These are phyloP conservation scores for Phanerochaete sordida DNA, from an alignment of 768 basidiomycete genomes.

Conservation along the genomic window DNA sequence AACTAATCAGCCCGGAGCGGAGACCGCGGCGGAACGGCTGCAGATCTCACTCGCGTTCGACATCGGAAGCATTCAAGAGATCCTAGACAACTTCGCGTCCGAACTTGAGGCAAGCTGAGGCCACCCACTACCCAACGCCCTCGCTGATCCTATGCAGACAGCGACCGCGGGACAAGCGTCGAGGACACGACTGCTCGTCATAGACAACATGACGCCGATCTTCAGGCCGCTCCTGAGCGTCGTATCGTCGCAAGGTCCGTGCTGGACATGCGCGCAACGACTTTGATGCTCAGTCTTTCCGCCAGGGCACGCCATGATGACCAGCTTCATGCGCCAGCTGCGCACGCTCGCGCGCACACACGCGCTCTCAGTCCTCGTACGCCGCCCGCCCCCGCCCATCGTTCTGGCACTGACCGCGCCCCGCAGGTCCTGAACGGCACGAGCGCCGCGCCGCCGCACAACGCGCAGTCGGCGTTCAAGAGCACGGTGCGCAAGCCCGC, in stretches of 20 bases:
- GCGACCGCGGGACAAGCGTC: neutral
- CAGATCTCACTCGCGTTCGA: slow-evolving; percentile 58
- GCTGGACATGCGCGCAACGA: too few relatives aligned
- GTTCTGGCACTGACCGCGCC: neutral
- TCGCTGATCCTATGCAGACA: too few relatives aligned
- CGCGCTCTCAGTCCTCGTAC: slow-evolving; percentile 50
- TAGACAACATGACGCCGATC: slow-evolving; percentile 65
- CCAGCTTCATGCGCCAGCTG: slow-evolving; percentile 64
- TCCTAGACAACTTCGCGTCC: slow-evolving; percentile 42
- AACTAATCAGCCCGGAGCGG: neutral
- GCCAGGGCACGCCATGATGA: slow-evolving; percentile 67
- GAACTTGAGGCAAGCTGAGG: slow-evolving; percentile 31
- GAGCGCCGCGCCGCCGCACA: slow-evolving; percentile 29
- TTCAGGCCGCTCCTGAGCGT: slow-evolving; percentile 61
- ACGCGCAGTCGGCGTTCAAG: slow-evolving; percentile 32
- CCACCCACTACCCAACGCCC: too few relatives aligned
- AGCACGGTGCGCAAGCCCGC: slow-evolving; percentile 57
- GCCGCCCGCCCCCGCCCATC: slow-evolving; percentile 17
- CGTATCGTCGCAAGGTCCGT: slow-evolving; percentile 56
- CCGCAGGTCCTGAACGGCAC: slow-evolving; percentile 62
- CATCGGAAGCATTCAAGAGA: slow-evolving; percentile 46
- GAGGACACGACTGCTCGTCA: slow-evolving; percentile 36
- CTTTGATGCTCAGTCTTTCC: neutral
- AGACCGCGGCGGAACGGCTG: slow-evolving; percentile 48
- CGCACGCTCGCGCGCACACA: slow-evolving; percentile 43